Percentiles rank a stretch among this genome's conserved stretches.
These are phyloP conservation scores for Esteya vermicola DNA, from an alignment of 2,329 filamentous ascomycete genomes.

Conservation along the genomic window DNA sequence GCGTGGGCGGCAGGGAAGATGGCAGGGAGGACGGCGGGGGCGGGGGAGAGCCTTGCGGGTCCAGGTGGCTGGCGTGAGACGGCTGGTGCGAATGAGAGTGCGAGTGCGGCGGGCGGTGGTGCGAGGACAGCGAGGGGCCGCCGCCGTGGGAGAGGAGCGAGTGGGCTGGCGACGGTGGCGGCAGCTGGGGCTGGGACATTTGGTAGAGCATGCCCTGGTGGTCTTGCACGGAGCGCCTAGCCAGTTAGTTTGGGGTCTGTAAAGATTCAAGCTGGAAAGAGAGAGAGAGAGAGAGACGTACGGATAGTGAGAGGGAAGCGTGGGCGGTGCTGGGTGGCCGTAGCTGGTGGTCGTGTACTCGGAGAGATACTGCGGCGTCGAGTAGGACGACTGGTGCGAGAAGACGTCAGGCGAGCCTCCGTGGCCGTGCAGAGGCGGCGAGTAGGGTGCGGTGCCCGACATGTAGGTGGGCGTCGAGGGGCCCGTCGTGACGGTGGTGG, in stretches of 20 bases:
- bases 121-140: too few relatives aligned
- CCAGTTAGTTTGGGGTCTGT: background rate
- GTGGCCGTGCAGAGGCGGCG: constrained; percentile 13
- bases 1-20: too few relatives aligned
- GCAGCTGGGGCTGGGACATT: constrained; percentile 15
- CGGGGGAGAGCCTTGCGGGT: too few relatives aligned
- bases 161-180: constrained; percentile 10
- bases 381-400: constrained; percentile 19
- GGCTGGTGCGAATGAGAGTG: background rate
- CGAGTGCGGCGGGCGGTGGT: too few relatives aligned
- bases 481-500: constrained; percentile 21
- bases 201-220: constrained; percentile 17
- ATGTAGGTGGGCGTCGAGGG: constrained; percentile 24
- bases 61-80: too few relatives aligned
- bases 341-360: constrained; percentile 14
- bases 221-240: constrained; percentile 3
- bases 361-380: constrained; percentile 17
- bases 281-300: constrained; percentile 10
- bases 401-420: constrained; percentile 16
- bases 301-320: constrained; percentile 18
- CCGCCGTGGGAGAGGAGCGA: constrained; percentile 4
- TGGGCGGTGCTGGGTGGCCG: constrained; percentile 14
- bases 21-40: too few relatives aligned
- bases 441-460: constrained; percentile 3
- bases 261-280: background rate